Conservation (phyloP, 495 filamentous ascomycete genomes). For the Apodospora peruviana region DNA sequence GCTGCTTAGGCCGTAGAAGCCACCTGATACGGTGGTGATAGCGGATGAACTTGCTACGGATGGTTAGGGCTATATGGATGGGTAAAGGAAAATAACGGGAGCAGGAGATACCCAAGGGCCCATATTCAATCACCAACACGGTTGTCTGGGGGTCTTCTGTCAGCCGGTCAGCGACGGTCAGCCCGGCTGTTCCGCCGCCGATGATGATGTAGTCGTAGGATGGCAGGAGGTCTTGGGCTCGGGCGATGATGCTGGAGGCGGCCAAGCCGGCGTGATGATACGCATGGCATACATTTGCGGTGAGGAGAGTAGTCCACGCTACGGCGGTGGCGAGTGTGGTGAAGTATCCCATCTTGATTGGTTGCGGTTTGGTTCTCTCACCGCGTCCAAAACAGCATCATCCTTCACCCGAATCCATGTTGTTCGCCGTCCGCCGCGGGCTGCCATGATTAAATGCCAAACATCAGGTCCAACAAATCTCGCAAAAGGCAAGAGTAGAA, state of each 20-base stretch:
- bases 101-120: constrained; percentile 9
- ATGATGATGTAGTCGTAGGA: constrained; percentile 80
- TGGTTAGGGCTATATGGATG: neutral
- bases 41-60: constrained; percentile 14
- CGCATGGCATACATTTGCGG: too few species aligned
- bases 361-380: too few species aligned
- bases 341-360: too few species aligned
- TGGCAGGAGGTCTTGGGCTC: constrained; percentile 4
- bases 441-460: too few species aligned
- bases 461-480: too few species aligned
- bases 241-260: constrained; percentile 7
- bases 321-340: too few species aligned
- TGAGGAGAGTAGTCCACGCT: too few species aligned
- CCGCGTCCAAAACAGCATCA: too few species aligned
- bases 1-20: constrained; percentile 22
- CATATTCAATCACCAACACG: constrained; percentile 49
- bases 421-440: too few species aligned
- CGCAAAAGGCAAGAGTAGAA: too few species aligned
- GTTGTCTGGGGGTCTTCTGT: constrained; percentile 37
- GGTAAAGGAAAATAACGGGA: neutral
- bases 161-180: constrained; percentile 67
- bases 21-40: constrained; percentile 22
- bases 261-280: neutral
- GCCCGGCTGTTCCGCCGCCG: constrained; percentile 84
- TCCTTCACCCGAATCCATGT: too few species aligned